Percentiles rank a stretch among this genome's conserved stretches.
These are phyloP conservation scores for Metroxylon sagu DNA, from an alignment of 176 grass and related monocot genomes.

Conservation along the genomic window DNA sequence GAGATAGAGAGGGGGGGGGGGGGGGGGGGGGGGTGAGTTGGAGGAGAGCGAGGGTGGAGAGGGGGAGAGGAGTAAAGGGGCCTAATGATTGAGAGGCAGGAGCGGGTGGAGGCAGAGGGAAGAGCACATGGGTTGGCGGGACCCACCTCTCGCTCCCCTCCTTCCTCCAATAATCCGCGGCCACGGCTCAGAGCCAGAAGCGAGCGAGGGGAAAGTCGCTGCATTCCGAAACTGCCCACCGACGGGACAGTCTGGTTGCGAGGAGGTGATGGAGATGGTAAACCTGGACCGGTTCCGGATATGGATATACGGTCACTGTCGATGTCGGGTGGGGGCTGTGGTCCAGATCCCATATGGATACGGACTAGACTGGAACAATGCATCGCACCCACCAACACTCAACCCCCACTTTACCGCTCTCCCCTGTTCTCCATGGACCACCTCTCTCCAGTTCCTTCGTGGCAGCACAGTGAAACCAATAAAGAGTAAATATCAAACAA, in stretches of 20 bases:
- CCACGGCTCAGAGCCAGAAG: too few species aligned
- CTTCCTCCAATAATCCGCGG: too few species aligned
- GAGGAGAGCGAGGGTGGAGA: not conserved
- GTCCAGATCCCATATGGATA: slow-evolving; percentile 2
- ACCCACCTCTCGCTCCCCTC: not conserved
- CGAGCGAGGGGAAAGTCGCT: too few species aligned
- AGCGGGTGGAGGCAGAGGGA: slow-evolving; percentile 19
- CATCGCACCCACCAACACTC: slow-evolving; percentile 9
- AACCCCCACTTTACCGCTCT: not conserved
- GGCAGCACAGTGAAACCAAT: too few species aligned
- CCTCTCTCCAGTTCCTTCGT: too few species aligned
- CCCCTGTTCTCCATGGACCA: too few species aligned
- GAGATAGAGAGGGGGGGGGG: not conserved
- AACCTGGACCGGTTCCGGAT: not conserved
- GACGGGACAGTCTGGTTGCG: not conserved
- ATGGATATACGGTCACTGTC: slow-evolving; percentile 6
- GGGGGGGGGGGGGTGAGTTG: not conserved
- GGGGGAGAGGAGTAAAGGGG: not conserved
- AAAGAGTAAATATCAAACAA: too few species aligned
- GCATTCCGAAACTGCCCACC: too few species aligned
- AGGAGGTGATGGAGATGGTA: not conserved
- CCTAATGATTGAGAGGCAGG: slow-evolving; percentile 16
- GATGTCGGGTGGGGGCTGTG: slow-evolving; percentile 1
- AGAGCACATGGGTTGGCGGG: slow-evolving; percentile 15
- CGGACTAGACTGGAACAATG: not conserved